phyloP scores from a whole-genome alignment of 306 rosid genomes.

The Prunus mira region DNA sequence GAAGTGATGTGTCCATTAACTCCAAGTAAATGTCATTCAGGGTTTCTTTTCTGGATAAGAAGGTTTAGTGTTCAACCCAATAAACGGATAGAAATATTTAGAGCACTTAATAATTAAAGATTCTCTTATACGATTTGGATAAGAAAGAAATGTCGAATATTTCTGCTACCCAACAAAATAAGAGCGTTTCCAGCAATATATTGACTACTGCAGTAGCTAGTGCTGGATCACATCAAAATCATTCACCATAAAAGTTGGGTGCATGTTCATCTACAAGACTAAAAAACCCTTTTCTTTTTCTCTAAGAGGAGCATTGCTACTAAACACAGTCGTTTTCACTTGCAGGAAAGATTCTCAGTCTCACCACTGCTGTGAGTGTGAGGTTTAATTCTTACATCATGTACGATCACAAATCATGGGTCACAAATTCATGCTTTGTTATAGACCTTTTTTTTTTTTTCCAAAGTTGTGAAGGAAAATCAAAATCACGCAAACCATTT shows the following conservation, averaged over 20 bases:
- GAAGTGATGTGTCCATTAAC: neutral
- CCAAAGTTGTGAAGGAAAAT: neutral
- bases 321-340: too few species aligned
- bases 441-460: neutral
- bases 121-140: slow-evolving; percentile 12
- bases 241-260: neutral
- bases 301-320: too few species aligned
- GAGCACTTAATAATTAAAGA: neutral
- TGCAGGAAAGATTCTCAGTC: neutral
- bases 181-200: neutral
- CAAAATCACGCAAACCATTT: neutral
- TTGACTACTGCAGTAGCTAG: neutral
- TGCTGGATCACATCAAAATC: too few species aligned
- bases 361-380: neutral
- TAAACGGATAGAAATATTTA: neutral
- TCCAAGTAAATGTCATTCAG: neutral
- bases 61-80: neutral
- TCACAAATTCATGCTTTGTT: neutral
- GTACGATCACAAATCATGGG: neutral
- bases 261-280: neutral
- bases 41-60: neutral
- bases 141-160: neutral
- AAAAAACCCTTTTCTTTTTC: too few species aligned
- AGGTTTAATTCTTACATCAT: neutral
- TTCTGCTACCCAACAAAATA: neutral